phyloP scores from a whole-genome alignment of 73 alveolate species.

The Paramecium pentaurelia region DNA sequence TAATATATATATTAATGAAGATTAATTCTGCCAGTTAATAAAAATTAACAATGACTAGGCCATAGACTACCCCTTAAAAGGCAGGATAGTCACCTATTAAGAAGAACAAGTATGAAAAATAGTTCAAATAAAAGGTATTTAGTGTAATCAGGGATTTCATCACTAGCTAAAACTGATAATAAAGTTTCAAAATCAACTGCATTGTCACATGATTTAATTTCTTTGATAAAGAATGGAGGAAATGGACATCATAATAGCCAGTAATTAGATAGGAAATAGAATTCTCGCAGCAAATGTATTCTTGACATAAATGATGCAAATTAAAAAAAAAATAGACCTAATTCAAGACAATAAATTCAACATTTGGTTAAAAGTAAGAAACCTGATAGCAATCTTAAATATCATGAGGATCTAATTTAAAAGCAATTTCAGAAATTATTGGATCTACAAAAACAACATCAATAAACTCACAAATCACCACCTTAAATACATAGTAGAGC shows the following conservation, averaged over 20 bases:
- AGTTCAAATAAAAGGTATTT: background rate
- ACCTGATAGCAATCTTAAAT: background rate
- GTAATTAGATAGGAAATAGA: background rate
- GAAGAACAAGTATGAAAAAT: constrained; percentile 18
- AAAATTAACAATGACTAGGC: background rate
- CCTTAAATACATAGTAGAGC: constrained; percentile 48
- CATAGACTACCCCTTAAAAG: constrained; percentile 42
- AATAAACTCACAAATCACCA: background rate
- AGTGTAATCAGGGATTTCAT: constrained; percentile 26
- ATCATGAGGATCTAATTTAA: constrained; percentile 35
- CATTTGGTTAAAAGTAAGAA: background rate
- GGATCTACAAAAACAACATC: constrained; percentile 24
- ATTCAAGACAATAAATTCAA: constrained; percentile 16
- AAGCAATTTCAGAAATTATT: constrained; percentile 17
- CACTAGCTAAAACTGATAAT: background rate
- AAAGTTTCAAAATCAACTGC: constrained; percentile 9
- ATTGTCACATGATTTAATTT: background rate
- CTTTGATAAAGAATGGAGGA: background rate
- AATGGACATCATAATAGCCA: background rate
- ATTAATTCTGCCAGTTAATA: constrained; percentile 36
- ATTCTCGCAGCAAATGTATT: background rate
- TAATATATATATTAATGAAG: constrained; percentile 7
- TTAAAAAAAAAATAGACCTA: constrained; percentile 14
- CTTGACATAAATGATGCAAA: constrained; percentile 32
- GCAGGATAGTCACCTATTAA: background rate